These are phyloP conservation scores for Ailanthus altissimus DNA, from an alignment of 345 rosid species.

Conservation along the genomic window DNA sequence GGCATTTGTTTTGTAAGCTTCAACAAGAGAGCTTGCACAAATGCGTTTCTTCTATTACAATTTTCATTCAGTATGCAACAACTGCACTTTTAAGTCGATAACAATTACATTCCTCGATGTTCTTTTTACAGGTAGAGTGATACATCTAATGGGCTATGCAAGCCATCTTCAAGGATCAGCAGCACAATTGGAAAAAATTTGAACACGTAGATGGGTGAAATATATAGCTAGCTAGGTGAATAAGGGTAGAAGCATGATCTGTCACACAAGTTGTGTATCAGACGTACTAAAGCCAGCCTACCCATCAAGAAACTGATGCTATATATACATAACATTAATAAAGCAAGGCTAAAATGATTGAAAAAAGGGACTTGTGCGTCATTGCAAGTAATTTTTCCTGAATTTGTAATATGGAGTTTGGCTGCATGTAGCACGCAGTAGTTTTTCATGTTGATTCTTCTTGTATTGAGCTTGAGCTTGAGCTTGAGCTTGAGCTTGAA, in stretches of 20 bases:
- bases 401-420: neutral
- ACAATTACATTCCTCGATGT: conserved; percentile 22
- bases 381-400: neutral
- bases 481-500: conserved; percentile 22
- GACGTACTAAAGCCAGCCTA: conserved; percentile 20
- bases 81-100: conserved; percentile 1
- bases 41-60: neutral
- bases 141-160: conserved; percentile 25
- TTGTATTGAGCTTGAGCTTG: conserved; percentile 25
- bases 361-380: conserved; percentile 9
- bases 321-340: conserved; percentile 22
- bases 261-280: neutral
- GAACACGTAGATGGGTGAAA: conserved; percentile 22
- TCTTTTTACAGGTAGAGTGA: conserved; percentile 24
- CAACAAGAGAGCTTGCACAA: neutral
- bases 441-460: conserved; percentile 17
- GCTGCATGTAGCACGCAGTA: neutral
- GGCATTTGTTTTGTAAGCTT: neutral
- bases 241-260: conserved; percentile 5
- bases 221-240: conserved; percentile 4
- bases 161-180: conserved; percentile 26
- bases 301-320: conserved; percentile 24
- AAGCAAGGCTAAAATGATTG: conserved; percentile 10
- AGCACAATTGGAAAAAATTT: conserved; percentile 17
- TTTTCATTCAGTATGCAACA: neutral